Evolutionary conservation across 108 stramenopile species (phyloP), one percentile per base, ranked within the genome.

Genomic region (Phaeodactylum tricornutum): DNA sequence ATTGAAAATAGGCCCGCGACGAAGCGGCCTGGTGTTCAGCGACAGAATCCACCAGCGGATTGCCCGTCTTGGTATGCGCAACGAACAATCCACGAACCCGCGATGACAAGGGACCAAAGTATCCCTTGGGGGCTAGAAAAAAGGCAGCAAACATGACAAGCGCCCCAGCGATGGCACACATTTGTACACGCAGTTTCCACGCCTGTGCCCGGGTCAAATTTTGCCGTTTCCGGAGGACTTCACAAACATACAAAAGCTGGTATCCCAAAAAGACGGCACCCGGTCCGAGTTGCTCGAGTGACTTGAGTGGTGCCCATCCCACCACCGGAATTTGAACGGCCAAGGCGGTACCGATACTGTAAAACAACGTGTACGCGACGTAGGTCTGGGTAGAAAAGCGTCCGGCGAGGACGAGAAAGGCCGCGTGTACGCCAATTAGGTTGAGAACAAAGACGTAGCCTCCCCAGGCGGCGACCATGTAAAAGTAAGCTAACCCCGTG

Each of bases 401-500:
- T 32, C 95, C 95, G 45, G 67, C 45, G 36, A 84, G 47, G 6
- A 95, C 78, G 64, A 98, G 60, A 1, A 67, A 40, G 1, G 87
- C 82, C 3, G 88, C 93, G 64, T 96, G 92, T 19, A 92, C 79
- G 21, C 94, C 94, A 47, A 98, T 76, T 69, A 97, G 68, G 74
- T 98, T 98, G 54, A 97, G 54, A 17, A 98, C 95, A 82, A 97
- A 98, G 46, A 96, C 80, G 74, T 95, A 98, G 2, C 98, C 95
- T 28, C 94, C 95, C 96, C 95, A 98, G 0, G 93, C 77, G 0
- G 93, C 93, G 17, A 92, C 93, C 93, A 97, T 95, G 66, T 93
- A 84, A 54, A 92, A 81, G 62, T 96, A 93, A 1, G 92, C 75
- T 21, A 96, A 23, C 2, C 81, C 93, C 0, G 77, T 69, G 6